Evolutionary conservation across 768 basidiomycete genomes (phyloP).

Genomic region (Lactifluus volemus): DNA sequence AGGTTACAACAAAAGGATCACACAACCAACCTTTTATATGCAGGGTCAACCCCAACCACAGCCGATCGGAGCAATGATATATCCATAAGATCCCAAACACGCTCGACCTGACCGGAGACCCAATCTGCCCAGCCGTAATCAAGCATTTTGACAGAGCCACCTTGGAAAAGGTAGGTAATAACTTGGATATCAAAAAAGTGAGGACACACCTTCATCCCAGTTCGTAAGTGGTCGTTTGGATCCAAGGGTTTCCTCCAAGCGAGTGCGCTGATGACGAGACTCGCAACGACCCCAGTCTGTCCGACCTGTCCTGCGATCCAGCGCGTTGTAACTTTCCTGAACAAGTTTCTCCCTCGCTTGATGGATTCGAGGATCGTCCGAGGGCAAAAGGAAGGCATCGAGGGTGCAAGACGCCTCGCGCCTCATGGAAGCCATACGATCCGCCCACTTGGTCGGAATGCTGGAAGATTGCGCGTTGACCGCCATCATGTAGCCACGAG

Average conservation of each 20-base stretch:
- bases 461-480: slow-evolving; percentile 53
- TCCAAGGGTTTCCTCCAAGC: slow-evolving; percentile 77
- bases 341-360: slow-evolving; percentile 81
- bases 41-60: slow-evolving; percentile 71
- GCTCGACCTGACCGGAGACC: slow-evolving; percentile 86
- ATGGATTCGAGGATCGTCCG: slow-evolving; percentile 88
- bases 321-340: slow-evolving; percentile 51
- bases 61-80: slow-evolving; percentile 80
- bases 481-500: slow-evolving; percentile 80
- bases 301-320: slow-evolving; percentile 61
- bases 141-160: slow-evolving; percentile 74
- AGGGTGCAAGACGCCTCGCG: slow-evolving; percentile 84
- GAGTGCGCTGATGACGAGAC: slow-evolving; percentile 80
- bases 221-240: slow-evolving; percentile 78
- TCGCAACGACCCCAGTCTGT: slow-evolving; percentile 92
- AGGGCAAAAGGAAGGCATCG: slow-evolving; percentile 85
- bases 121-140: slow-evolving; percentile 94
- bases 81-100: slow-evolving; percentile 94
- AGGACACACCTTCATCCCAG: slow-evolving; percentile 77
- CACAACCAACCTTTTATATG: slow-evolving; percentile 70
- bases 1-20: not conserved
- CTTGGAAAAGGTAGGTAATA: slow-evolving; percentile 28
- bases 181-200: slow-evolving; percentile 1
- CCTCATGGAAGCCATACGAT: slow-evolving; percentile 52
- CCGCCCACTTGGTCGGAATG: slow-evolving; percentile 63